Conservation (phyloP, 179 eudicot genomes). For the Corrigiola litoralis region DNA sequence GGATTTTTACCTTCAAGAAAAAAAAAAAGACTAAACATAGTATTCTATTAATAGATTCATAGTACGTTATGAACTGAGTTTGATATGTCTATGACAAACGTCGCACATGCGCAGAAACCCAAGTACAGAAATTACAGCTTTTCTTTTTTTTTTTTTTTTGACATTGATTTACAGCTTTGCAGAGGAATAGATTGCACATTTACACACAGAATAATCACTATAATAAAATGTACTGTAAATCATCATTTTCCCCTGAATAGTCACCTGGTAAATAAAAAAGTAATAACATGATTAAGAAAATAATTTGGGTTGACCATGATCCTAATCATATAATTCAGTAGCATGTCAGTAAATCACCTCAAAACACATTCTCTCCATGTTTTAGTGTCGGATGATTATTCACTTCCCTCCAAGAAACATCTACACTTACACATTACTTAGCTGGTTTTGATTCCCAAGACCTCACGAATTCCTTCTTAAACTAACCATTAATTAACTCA, state of each 20-base stretch:
- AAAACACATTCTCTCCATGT: conserved; percentile 77
- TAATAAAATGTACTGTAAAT: background rate
- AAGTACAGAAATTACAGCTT: conserved; percentile 3
- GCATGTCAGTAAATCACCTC: conserved; percentile 30
- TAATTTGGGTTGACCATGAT: conserved; percentile 22
- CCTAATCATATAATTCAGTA: conserved; percentile 25
- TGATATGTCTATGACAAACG: background rate
- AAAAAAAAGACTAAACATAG: too few relatives aligned
- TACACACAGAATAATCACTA: background rate
- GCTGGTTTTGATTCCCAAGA: conserved; percentile 47
- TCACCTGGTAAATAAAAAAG: background rate
- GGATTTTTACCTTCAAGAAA: too few relatives aligned
- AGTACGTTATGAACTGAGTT: too few relatives aligned
- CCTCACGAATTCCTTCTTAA: conserved; percentile 39
- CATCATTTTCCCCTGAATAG: background rate
- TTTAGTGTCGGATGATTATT: conserved; percentile 51
- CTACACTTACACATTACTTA: conserved; percentile 24
- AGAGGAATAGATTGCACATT: conserved; percentile 7
- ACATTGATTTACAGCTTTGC: conserved; percentile 10
- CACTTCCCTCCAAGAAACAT: conserved; percentile 41
- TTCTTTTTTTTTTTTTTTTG: too few relatives aligned
- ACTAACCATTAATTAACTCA: conserved; percentile 25
- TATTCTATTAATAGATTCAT: too few relatives aligned
- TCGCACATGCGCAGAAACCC: background rate
- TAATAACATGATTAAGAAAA: background rate